These are phyloP conservation scores for Cantharellus cinnabarinus DNA, from an alignment of 768 basidiomycete species.

Conservation along the genomic window DNA sequence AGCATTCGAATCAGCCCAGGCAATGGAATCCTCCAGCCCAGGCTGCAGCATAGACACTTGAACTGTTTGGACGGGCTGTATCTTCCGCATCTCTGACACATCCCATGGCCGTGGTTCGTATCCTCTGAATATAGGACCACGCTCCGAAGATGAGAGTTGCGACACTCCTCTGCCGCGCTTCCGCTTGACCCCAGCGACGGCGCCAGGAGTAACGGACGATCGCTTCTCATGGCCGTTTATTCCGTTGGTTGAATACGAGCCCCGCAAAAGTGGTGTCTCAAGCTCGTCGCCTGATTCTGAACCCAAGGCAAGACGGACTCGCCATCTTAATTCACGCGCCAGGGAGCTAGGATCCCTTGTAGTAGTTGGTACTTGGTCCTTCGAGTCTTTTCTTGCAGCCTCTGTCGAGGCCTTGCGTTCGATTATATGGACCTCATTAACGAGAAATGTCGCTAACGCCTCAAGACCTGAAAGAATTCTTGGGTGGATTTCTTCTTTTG, in stretches of 20 bases:
- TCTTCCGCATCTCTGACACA: background rate
- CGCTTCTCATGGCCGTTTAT: background rate
- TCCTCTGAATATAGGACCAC: slow-evolving; percentile 3
- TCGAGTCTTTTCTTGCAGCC: slow-evolving; percentile 50
- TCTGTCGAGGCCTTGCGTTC: slow-evolving; percentile 41
- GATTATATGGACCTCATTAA: slow-evolving; percentile 50
- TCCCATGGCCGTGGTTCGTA: slow-evolving; percentile 8
- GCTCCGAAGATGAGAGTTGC: background rate
- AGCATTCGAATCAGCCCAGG: background rate
- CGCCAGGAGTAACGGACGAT: background rate
- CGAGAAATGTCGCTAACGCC: slow-evolving; percentile 55
- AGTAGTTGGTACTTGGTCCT: slow-evolving; percentile 70
- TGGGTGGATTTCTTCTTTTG: slow-evolving; percentile 27
- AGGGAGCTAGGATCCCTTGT: slow-evolving; percentile 65
- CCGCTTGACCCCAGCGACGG: background rate
- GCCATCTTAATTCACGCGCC: slow-evolving; percentile 74
- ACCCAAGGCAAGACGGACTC: slow-evolving; percentile 26
- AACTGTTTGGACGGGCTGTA: background rate
- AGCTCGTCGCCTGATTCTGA: slow-evolving; percentile 12
- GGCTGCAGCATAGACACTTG: background rate
- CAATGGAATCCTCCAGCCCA: background rate
- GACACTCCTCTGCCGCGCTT: background rate
- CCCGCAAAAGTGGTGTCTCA: background rate
- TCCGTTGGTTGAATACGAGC: background rate
- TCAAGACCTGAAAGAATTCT: slow-evolving; percentile 55